phyloP scores from a whole-genome alignment of 257 asterid genomes.

The Solanum phureja region DNA sequence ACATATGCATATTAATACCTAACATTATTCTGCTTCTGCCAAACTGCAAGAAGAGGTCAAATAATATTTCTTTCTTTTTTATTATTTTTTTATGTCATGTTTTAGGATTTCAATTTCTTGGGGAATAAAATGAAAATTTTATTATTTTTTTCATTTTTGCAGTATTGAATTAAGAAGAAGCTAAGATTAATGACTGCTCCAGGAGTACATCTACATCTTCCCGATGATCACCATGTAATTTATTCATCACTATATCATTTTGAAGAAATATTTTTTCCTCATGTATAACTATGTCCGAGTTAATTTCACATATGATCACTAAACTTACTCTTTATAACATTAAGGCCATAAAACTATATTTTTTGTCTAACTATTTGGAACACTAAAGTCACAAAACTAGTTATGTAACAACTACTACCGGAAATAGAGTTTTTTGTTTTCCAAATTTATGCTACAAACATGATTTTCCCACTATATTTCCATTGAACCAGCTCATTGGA shows the following conservation, averaged over 20 bases:
- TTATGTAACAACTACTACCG: background rate
- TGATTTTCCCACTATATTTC: background rate
- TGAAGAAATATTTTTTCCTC: background rate
- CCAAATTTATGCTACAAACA: background rate
- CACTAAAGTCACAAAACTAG: background rate
- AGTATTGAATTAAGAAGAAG: background rate
- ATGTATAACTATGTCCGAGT: background rate
- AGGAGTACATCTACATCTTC: background rate
- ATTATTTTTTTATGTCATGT: background rate
- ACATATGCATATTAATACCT: background rate
- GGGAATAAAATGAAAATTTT: background rate
- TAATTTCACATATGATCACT: background rate
- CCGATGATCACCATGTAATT: conserved; percentile 2
- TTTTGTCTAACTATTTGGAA: background rate
- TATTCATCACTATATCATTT: background rate
- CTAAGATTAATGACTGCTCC: background rate
- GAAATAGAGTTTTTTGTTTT: background rate
- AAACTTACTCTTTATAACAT: background rate
- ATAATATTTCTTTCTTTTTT: background rate
- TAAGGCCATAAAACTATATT: background rate
- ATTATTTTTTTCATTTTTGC: background rate
- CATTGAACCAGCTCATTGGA: background rate
- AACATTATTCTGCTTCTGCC: background rate
- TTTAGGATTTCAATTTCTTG: background rate
- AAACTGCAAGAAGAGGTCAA: background rate